These are phyloP conservation scores for Suillus subluteus DNA, from an alignment of 768 basidiomycete genomes.

Conservation along the genomic window DNA sequence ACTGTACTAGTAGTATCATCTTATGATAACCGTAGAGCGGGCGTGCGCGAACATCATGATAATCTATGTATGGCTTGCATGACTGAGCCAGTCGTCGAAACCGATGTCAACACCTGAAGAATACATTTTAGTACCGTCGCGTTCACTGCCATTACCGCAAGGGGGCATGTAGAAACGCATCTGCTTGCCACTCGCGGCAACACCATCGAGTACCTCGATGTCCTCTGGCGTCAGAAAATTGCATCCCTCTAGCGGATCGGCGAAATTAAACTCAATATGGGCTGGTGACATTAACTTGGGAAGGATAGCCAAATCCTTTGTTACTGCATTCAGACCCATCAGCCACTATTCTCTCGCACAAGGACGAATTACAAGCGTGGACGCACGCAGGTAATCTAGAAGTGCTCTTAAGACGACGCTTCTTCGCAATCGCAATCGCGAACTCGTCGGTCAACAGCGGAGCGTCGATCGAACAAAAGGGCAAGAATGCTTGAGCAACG, in stretches of 20 bases:
- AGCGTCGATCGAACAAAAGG: conserved; percentile 70
- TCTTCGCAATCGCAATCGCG: conserved; percentile 60
- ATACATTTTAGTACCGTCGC: conserved; percentile 18
- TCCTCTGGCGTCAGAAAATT: conserved; percentile 47
- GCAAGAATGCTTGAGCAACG: conserved; percentile 86
- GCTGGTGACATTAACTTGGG: too few species aligned
- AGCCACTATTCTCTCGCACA: too few species aligned
- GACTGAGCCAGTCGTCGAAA: too few species aligned
- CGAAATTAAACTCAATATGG: conserved; percentile 57
- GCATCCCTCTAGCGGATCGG: conserved; percentile 50
- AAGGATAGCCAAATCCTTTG: too few species aligned
- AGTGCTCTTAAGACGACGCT: conserved; percentile 52
- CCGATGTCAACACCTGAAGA: too few species aligned
- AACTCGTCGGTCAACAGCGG: conserved; percentile 67
- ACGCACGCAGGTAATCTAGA: conserved; percentile 57
- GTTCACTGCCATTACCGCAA: conserved; percentile 35
- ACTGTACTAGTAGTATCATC: too few species aligned
- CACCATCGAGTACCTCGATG: conserved; percentile 58
- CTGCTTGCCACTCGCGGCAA: conserved; percentile 64
- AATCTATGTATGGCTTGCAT: too few species aligned
- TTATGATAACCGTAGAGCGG: too few species aligned
- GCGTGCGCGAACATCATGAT: too few species aligned
- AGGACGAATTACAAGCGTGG: too few species aligned
- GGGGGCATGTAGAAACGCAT: conserved; percentile 67
- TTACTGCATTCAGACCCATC: too few species aligned